These are phyloP conservation scores for Solanum chiquidenum DNA, from an alignment of 257 asterid genomes.

Conservation along the genomic window DNA sequence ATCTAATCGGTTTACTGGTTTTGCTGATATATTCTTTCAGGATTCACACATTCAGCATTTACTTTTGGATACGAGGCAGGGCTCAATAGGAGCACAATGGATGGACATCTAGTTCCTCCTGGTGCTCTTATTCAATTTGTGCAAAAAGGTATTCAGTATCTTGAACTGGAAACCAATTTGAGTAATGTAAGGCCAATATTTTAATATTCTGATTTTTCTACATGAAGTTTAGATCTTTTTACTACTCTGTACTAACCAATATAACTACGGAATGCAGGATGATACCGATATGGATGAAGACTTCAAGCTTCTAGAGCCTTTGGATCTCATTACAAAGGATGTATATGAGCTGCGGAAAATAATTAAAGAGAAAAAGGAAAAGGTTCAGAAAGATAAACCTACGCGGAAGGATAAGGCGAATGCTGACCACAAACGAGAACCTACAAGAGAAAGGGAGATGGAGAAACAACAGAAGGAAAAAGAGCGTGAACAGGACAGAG, in stretches of 20 bases:
- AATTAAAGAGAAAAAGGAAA: conserved; percentile 68
- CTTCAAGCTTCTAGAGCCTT: conserved; percentile 75
- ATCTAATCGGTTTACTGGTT: neutral
- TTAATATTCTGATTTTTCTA: neutral
- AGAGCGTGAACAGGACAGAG: no score
- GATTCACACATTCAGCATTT: conserved; percentile 79
- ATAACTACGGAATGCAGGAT: conserved; percentile 46
- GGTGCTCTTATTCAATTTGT: conserved; percentile 77
- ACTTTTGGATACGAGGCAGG: conserved; percentile 86
- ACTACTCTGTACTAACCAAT: conserved; percentile 14
- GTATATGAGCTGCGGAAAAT: conserved; percentile 66
- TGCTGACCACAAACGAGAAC: conserved; percentile 25
- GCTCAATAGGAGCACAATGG: conserved; percentile 49
- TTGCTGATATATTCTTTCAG: conserved; percentile 29
- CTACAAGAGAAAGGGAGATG: conserved; percentile 22
- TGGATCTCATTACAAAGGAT: conserved; percentile 83
- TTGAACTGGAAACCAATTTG: conserved; percentile 82
- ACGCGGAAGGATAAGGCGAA: conserved; percentile 11
- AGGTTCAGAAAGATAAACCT: conserved; percentile 25
- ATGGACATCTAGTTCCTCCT: conserved; percentile 84
- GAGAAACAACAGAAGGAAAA: conserved; percentile 5
- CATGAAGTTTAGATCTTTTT: conserved; percentile 14
- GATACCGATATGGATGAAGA: conserved; percentile 65
- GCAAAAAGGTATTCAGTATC: conserved; percentile 83
- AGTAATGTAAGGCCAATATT: conserved; percentile 32